Base-by-base conservation (phyloP, 2,329 filamentous ascomycete species). In the Diplocarpon rosae region DNA sequence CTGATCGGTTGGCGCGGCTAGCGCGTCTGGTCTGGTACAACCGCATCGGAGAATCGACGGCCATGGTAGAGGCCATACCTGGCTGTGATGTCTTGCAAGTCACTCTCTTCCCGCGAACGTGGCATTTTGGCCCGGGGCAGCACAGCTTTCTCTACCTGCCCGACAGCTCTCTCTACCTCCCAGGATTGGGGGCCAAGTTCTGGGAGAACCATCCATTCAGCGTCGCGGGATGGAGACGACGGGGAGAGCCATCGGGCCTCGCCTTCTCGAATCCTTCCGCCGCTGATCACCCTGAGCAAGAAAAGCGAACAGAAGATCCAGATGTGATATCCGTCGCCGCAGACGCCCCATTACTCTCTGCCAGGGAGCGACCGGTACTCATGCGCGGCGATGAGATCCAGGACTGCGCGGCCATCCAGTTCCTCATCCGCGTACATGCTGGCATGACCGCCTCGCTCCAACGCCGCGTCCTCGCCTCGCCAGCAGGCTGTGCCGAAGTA, bases 1-100 rank as follows among this genome's bases (percentile, higher is more conserved):
- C 67, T 42, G 71, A 75, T 48, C 64, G 70, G 0, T 13, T 69
- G 0, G 45, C 64, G 1, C 61, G 72, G 5, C 43, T 71, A 0
- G 30, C 55, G 0, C 61, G 70, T 0, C 53, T 72, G 17, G 3
- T 17, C 2, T 37, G 15, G 10, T 37, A 37, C 30, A 32, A 32
- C 30, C 30, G 30, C 11, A 32, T 32, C 30, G 30, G 30, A 3
- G 17, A 24, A 17, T 32, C 30, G 30, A 32, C 15, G 6, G 34
- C 13, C 17, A 37, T 37, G 11, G 29, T 41, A 11, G 39, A 41
- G n/a, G 39, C 39, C 9, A n/a, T 41, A 30, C 15, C 29, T 11
- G 24, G 39, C 9, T 41, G 34, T 37, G 34, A 37, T 37, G 34
- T 37, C 34, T 24, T 37, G 15, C 34, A 37, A 15, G 34, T 37